Conservation (phyloP, 257 asterid species). For the Nicotiana otophora region DNA sequence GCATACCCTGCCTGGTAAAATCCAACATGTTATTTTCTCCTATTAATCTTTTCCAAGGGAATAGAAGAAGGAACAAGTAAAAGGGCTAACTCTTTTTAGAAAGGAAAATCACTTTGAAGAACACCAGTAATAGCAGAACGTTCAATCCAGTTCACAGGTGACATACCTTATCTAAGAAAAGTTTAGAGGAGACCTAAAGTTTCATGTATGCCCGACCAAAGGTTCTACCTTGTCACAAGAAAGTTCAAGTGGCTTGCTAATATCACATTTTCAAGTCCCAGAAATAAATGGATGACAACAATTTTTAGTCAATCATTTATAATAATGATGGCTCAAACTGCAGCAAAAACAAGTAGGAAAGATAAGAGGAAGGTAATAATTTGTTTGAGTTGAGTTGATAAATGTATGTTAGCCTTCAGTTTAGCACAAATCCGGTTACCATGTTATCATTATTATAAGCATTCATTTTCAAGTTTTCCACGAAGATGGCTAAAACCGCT, state of each 20-base stretch:
- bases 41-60: neutral
- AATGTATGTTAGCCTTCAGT: neutral
- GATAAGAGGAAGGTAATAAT: neutral
- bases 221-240: neutral
- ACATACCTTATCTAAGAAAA: neutral
- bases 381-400: neutral
- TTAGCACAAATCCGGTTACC: neutral
- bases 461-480: neutral
- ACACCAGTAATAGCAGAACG: neutral
- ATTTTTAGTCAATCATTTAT: neutral
- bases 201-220: neutral
- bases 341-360: neutral
- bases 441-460: neutral
- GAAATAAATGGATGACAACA: neutral
- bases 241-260: neutral
- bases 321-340: neutral
- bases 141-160: neutral
- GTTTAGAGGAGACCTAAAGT: neutral
- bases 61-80: neutral
- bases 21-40: slow-evolving; percentile 9
- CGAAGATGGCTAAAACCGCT: neutral
- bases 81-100: neutral
- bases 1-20: slow-evolving; percentile 85
- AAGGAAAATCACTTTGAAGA: neutral
- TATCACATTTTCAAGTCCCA: neutral